Conservation (phyloP, 768 basidiomycete species). For the Lactarius quietus region DNA sequence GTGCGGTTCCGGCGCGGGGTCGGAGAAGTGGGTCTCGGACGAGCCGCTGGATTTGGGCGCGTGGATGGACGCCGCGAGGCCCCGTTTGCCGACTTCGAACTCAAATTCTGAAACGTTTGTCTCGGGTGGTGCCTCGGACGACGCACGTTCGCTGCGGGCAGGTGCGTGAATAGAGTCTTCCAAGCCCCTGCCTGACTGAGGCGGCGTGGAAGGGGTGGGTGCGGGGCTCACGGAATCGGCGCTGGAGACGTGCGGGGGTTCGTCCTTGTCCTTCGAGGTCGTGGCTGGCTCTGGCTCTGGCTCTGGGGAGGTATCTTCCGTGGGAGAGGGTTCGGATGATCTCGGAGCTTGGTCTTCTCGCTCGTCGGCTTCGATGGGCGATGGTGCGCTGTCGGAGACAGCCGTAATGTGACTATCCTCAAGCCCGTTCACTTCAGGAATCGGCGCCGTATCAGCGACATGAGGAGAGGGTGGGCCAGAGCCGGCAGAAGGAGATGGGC, state of each 20-base stretch:
- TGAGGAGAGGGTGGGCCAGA: conserved; percentile 9
- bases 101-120: neutral
- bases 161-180: conserved; percentile 10
- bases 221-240: neutral
- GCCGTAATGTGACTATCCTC: neutral
- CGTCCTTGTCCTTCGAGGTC: neutral
- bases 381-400: neutral
- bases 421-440: neutral
- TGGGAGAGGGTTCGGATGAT: neutral
- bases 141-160: neutral
- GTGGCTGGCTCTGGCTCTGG: neutral
- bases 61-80: conserved; percentile 54
- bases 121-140: neutral
- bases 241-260: neutral
- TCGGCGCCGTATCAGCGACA: neutral
- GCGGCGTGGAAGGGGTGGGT: neutral
- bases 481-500: conserved; percentile 13
- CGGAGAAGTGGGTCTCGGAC: neutral
- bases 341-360: neutral
- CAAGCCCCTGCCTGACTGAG: conserved; percentile 6
- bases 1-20: conserved; percentile 34
- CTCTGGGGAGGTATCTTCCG: neutral
- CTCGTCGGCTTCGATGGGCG: neutral
- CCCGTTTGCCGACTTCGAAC: conserved; percentile 25
- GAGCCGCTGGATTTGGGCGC: conserved; percentile 39